phyloP scores from a whole-genome alignment of 139 green algal species.

The Volvox africanus region DNA sequence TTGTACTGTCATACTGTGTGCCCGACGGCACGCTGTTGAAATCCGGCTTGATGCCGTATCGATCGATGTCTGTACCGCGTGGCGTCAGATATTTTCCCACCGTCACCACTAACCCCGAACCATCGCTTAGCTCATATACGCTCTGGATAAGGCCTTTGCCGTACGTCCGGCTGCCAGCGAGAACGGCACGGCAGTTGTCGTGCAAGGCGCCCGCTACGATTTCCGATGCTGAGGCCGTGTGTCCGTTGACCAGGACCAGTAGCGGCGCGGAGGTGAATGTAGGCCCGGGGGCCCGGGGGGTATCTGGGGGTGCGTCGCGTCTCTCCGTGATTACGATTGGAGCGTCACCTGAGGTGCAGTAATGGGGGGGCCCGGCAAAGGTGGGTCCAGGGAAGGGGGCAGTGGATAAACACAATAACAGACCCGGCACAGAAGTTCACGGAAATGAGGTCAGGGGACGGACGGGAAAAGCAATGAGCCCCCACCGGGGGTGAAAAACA shows the following conservation, averaged over 20 bases:
- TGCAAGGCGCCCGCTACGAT: slow-evolving; percentile 94
- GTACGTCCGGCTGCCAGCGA: slow-evolving; percentile 90
- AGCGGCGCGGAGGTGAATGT: slow-evolving; percentile 58
- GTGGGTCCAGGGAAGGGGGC: too few species aligned
- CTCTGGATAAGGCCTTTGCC: slow-evolving; percentile 97
- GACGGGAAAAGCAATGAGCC: too few species aligned
- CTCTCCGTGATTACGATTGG: slow-evolving; percentile 84
- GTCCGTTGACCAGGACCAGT: slow-evolving; percentile 87
- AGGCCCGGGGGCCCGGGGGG: slow-evolving; percentile 50
- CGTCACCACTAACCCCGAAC: slow-evolving; percentile 91
- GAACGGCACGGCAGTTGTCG: slow-evolving; percentile 95
- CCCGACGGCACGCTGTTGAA: slow-evolving; percentile 44
- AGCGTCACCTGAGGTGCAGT: slow-evolving; percentile 46
- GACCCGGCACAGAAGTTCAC: too few species aligned
- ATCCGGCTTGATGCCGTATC: slow-evolving; percentile 57
- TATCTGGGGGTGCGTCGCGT: slow-evolving; percentile 39
- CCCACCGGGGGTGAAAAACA: too few species aligned
- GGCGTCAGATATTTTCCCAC: slow-evolving; percentile 97
- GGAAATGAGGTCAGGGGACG: too few species aligned
- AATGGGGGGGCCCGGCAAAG: neutral
- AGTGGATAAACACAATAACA: too few species aligned
- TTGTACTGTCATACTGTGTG: slow-evolving; percentile 9
- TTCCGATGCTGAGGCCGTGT: slow-evolving; percentile 90
- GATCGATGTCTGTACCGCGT: slow-evolving; percentile 67
- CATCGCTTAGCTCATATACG: slow-evolving; percentile 96